phyloP scores from a whole-genome alignment of 2,329 filamentous ascomycete species.

The Fusarium sp. region DNA sequence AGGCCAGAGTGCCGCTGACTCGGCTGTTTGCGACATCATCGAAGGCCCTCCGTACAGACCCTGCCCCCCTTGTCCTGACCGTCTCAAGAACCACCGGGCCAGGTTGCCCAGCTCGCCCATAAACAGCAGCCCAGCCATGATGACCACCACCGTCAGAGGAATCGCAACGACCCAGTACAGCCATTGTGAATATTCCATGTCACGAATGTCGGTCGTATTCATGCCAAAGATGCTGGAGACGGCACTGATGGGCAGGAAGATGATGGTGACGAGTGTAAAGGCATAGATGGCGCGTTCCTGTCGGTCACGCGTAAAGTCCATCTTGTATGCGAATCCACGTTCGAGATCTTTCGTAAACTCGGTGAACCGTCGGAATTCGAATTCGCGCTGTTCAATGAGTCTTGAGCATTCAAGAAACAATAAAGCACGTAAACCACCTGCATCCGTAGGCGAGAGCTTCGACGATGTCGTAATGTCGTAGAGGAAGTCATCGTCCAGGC shows the following conservation, averaged over 20 bases:
- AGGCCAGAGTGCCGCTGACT: slow-evolving; percentile 16
- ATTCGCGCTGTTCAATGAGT: slow-evolving; percentile 52
- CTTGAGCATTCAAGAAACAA: slow-evolving; percentile 53
- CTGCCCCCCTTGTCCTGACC: slow-evolving; percentile 11
- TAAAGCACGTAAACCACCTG: slow-evolving; percentile 52
- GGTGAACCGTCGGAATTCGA: slow-evolving; percentile 46
- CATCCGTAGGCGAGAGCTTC: slow-evolving; percentile 52
- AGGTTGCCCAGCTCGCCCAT: slow-evolving; percentile 56
- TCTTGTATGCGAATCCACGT: slow-evolving; percentile 48
- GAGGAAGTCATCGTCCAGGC: slow-evolving; percentile 39
- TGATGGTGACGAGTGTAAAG: slow-evolving; percentile 62
- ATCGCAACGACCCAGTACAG: slow-evolving; percentile 63
- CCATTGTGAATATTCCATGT: slow-evolving; percentile 62
- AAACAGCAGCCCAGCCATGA: slow-evolving; percentile 55
- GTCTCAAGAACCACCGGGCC: slow-evolving; percentile 44
- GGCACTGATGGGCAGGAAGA: slow-evolving; percentile 60
- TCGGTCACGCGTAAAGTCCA: slow-evolving; percentile 56
- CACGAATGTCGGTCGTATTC: slow-evolving; percentile 63
- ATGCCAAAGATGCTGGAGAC: slow-evolving; percentile 64
- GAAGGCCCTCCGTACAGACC: slow-evolving; percentile 17
- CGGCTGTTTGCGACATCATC: slow-evolving; percentile 20
- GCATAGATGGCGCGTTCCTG: slow-evolving; percentile 62
- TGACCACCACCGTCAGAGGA: slow-evolving; percentile 57
- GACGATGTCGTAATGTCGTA: slow-evolving; percentile 45
- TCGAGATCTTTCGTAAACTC: slow-evolving; percentile 49